phyloP scores from a whole-genome alignment of 2,329 filamentous ascomycete species.

The Alternaria gaisen region DNA sequence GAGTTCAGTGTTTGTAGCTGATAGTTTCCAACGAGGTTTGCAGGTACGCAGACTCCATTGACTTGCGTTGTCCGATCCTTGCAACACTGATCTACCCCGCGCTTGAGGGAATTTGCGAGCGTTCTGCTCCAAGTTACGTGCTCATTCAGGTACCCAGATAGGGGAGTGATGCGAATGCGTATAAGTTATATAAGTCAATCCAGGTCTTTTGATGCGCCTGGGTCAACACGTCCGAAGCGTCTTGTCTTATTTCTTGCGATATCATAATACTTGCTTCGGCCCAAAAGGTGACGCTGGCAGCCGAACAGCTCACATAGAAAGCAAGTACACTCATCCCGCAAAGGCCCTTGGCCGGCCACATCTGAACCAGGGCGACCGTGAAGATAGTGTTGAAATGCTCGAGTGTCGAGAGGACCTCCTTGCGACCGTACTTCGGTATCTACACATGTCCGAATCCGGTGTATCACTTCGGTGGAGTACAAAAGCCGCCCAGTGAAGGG shows the following conservation, averaged over 20 bases:
- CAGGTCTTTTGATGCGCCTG: not conserved
- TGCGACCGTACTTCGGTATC: not conserved
- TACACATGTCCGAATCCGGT: not conserved
- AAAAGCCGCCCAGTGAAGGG: not conserved
- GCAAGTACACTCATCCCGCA: not conserved
- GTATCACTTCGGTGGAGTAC: not conserved
- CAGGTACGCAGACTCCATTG: not conserved
- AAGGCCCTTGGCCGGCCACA: not conserved
- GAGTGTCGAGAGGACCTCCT: not conserved
- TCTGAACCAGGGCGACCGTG: not conserved
- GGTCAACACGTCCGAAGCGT: not conserved
- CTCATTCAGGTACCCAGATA: constrained; percentile 16
- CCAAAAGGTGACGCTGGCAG: not conserved
- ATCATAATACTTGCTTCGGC: not conserved
- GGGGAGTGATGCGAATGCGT: not conserved
- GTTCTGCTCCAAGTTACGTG: constrained; percentile 16
- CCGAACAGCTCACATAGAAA: not conserved
- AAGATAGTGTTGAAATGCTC: not conserved
- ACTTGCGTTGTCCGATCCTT: not conserved
- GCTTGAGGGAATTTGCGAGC: constrained; percentile 35
- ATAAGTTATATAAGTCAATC: not conserved
- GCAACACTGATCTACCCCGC: constrained; percentile 13
- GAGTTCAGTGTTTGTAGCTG: not conserved
- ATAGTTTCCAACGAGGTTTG: not conserved
- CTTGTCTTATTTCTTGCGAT: not conserved